Percentiles rank a stretch among this genome's conserved stretches.
phyloP scores from a whole-genome alignment of 352 stramenopile genomes.

The Globisporangium canariense region DNA sequence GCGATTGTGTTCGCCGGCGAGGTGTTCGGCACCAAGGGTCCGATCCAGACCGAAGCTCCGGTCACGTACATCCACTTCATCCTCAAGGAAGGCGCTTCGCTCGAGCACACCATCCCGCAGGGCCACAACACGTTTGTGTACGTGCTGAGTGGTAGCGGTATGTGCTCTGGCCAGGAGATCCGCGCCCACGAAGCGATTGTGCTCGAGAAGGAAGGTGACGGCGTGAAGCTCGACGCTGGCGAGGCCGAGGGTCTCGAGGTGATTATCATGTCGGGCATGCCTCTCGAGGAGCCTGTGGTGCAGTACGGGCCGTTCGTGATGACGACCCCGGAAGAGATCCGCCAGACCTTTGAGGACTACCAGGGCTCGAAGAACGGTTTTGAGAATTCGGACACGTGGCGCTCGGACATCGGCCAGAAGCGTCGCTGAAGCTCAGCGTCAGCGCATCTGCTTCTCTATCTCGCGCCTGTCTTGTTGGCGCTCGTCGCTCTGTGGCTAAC shows the following conservation, averaged over 20 bases:
- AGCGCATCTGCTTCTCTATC: background rate
- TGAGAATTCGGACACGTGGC: constrained; percentile 52
- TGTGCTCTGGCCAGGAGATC: constrained; percentile 16
- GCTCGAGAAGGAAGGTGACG: constrained; percentile 22
- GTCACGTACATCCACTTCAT: constrained; percentile 35
- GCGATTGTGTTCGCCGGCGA: constrained; percentile 30
- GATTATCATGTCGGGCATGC: constrained; percentile 50
- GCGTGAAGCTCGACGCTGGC: constrained; percentile 13
- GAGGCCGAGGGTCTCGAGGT: constrained; percentile 37
- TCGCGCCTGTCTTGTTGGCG: background rate
- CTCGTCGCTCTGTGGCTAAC: background rate
- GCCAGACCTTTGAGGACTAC: constrained; percentile 50
- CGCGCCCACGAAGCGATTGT: constrained; percentile 21
- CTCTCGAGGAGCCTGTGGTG: too few species aligned
- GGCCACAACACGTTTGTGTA: constrained; percentile 27
- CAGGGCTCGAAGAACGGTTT: constrained; percentile 59
- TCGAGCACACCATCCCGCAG: too few species aligned
- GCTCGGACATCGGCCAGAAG: constrained; percentile 44
- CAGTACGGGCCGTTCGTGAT: constrained; percentile 81
- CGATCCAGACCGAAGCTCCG: constrained; percentile 21
- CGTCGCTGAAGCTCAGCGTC: background rate
- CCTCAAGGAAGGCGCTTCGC: constrained; percentile 15
- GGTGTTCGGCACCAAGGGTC: constrained; percentile 20
- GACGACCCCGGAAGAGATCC: constrained; percentile 52
- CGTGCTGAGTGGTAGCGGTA: constrained; percentile 8